Base-by-base conservation (phyloP, 495 filamentous ascomycete species). In the Immersiella caudata region DNA sequence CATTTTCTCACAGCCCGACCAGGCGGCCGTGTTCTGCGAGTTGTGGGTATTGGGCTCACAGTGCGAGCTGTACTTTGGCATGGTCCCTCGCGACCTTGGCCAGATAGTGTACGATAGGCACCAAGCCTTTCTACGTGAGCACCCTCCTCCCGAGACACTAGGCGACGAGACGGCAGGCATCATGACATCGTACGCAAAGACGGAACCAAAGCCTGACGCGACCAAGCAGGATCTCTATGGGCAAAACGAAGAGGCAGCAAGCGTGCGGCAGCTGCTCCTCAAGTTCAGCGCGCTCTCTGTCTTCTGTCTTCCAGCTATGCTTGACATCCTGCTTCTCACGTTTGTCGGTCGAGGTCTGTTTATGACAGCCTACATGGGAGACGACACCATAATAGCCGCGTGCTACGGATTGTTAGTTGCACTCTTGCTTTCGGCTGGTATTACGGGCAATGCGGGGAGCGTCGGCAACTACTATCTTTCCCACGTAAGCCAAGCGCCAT, bases 391-490 rank as follows among this genome's bases (percentile, higher is more conserved):
- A 1, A 25, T 25, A n/a, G 71, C 73, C 1, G 71, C 71, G 1
- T 71, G 69, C 26, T 67, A 67, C 40, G 73, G 56, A 0, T 40
- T 75, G 27, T 60, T 75, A n/a, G 46, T 74, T 25, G 66, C 71
- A 18, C 64, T 75, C 2, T 46, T 75, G 55, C 65, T 75, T 12
- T 71, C 71, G 0, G 71, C 73, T 18, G 73, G 74, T 3, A 73
- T 75, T 9, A 75, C 74, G 0, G 74, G 74, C 16, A 75, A 72
- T 70, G 74, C 73, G 3, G 74, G 74, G n/a, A 76, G 74, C 54
- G 66, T 73, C 1, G 74, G 74, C 0, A 75, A 75, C 52, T 76
- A 76, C 29, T 76, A 76, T 33, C 56, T 75, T 16, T 68, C 56
- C 46, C 71, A 76, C 33, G 72, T 75, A 62, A 65, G 68, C 27